Conservation (phyloP, 1,284 basidiomycete species). For the Golubevia pallescens region DNA sequence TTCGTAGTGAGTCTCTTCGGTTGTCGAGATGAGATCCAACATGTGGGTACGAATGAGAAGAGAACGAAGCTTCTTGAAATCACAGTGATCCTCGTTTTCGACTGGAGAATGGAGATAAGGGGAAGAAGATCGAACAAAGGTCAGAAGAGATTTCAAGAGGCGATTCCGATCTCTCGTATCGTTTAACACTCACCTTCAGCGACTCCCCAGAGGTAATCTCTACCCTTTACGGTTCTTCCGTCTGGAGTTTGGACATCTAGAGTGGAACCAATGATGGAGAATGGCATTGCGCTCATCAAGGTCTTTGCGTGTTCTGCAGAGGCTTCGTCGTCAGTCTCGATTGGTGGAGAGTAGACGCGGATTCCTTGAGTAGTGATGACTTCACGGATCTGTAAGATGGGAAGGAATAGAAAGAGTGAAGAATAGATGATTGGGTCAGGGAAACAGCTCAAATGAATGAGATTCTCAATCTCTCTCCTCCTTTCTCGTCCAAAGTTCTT, state of each 20-base stretch:
- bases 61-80: conserved; percentile 96
- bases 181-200: conserved; percentile 76
- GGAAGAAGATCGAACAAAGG: not conserved
- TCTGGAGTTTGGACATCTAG: conserved; percentile 90
- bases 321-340: conserved; percentile 87
- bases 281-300: conserved; percentile 84
- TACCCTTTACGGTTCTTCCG: conserved; percentile 91
- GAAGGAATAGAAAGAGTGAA: not conserved
- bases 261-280: conserved; percentile 97
- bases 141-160: conserved; percentile 6
- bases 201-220: conserved; percentile 99
- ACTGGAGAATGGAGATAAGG: conserved; percentile 68
- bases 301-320: conserved; percentile 87
- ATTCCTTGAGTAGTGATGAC: conserved; percentile 90
- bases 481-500: too few species aligned
- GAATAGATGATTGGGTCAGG: too few species aligned
- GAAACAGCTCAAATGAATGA: too few species aligned
- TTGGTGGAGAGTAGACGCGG: conserved; percentile 89
- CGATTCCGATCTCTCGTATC: not conserved
- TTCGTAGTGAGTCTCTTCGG: conserved; percentile 96
- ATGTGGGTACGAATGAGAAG: conserved; percentile 97
- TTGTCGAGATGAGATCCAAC: conserved; percentile 94
- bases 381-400: conserved; percentile 76
- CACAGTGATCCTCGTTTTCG: conserved; percentile 98
- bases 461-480: too few species aligned